Conservation (phyloP, 1,284 basidiomycete genomes). For the Cutaneotrichosporon cavernicola region DNA sequence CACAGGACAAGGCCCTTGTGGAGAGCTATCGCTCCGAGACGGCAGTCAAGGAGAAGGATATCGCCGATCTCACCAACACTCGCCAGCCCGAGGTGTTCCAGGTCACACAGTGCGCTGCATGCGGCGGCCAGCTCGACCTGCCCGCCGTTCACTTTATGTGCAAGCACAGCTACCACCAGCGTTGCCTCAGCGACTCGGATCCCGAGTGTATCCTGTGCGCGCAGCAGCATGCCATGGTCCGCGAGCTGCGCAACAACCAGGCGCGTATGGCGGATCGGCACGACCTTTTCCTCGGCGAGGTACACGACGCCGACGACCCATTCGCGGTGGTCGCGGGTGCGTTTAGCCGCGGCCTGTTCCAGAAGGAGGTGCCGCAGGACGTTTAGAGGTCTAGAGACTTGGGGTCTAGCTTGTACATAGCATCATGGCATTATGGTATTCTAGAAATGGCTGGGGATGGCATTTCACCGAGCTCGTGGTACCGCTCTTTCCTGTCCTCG, state of each 20-base stretch:
- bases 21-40: slow-evolving; percentile 84
- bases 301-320: slow-evolving; percentile 77
- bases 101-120: slow-evolving; percentile 84
- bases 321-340: slow-evolving; percentile 77
- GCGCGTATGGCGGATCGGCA: slow-evolving; percentile 78
- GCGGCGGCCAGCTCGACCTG: slow-evolving; percentile 82
- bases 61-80: slow-evolving; percentile 73
- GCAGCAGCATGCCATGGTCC: slow-evolving; percentile 79
- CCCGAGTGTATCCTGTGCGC: slow-evolving; percentile 86
- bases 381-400: not conserved
- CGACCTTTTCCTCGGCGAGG: slow-evolving; percentile 81
- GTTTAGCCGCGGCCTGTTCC: slow-evolving; percentile 67
- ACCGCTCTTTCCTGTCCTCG: slow-evolving; percentile 46
- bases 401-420: slow-evolving; percentile 1
- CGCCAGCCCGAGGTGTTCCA: slow-evolving; percentile 84
- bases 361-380: slow-evolving; percentile 21
- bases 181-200: slow-evolving; percentile 79
- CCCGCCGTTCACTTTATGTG: slow-evolving; percentile 98
- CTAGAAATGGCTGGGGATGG: slow-evolving; percentile 10
- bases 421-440: slow-evolving; percentile 7
- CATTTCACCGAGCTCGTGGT: slow-evolving; percentile 43
- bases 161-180: slow-evolving; percentile 92
- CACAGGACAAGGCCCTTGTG: slow-evolving; percentile 77
- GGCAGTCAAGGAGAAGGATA: slow-evolving; percentile 73
- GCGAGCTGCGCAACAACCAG: slow-evolving; percentile 81